A percentile compares a stretch with the other conserved stretches of the same genome.
Evolutionary conservation across 768 basidiomycete genomes (phyloP).

Genomic region (Phaeolepiota aurea): DNA sequence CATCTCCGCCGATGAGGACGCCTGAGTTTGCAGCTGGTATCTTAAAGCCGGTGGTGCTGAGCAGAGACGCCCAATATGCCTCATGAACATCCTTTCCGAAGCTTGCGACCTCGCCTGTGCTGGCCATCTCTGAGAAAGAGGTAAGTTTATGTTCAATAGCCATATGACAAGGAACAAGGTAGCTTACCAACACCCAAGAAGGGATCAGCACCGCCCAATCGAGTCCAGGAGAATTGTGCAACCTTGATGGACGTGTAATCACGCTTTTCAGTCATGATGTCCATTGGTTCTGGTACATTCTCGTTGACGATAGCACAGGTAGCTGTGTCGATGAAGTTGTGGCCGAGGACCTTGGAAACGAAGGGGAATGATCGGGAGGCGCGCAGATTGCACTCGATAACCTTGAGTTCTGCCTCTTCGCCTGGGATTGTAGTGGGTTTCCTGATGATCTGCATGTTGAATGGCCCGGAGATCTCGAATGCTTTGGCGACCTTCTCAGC

Average conservation of each 20-base stretch:
- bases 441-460: constrained; percentile 99
- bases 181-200: constrained; percentile 88
- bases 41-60: constrained; percentile 94
- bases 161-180: background rate
- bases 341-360: constrained; percentile 95
- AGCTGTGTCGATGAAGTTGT: constrained; percentile 95
- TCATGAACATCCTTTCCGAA: constrained; percentile 93
- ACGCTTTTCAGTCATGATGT: constrained; percentile 82
- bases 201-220: constrained; percentile 91
- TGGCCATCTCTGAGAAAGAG: constrained; percentile 77
- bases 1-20: constrained; percentile 88
- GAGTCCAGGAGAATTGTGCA: constrained; percentile 97
- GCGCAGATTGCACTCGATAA: constrained; percentile 97
- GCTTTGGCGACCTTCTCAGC: constrained; percentile 92
- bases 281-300: constrained; percentile 84
- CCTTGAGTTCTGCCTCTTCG: constrained; percentile 71
- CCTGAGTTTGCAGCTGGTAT: constrained; percentile 78
- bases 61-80: constrained; percentile 93
- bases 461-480: constrained; percentile 96
- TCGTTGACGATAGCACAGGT: constrained; percentile 80
- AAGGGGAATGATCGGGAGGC: constrained; percentile 99
- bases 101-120: constrained; percentile 94
- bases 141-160: constrained; percentile 3
- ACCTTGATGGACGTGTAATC: constrained; percentile 97
- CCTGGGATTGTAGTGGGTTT: constrained; percentile 47